Conservation (phyloP, 2,329 filamentous ascomycete genomes). For the Ascochyta clinopodiicola region DNA sequence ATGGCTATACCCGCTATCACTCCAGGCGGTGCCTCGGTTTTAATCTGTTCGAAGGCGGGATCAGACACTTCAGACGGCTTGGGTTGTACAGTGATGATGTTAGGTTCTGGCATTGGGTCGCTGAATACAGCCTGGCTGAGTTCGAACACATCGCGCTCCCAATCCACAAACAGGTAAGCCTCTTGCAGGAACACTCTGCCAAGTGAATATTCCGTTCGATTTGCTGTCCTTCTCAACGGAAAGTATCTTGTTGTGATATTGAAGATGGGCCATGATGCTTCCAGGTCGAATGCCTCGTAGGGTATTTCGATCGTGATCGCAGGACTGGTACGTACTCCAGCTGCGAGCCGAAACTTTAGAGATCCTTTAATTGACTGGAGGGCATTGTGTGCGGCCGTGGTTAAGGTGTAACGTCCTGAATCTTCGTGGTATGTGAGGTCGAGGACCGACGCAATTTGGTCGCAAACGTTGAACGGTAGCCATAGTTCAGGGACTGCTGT, state of each 20-base stretch:
- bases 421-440: slow-evolving; percentile 70
- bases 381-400: slow-evolving; percentile 61
- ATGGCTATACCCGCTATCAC: slow-evolving; percentile 55
- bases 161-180: slow-evolving; percentile 60
- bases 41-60: slow-evolving; percentile 25
- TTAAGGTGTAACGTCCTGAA: slow-evolving; percentile 69
- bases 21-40: slow-evolving; percentile 33
- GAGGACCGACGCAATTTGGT: slow-evolving; percentile 68
- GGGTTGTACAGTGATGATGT: slow-evolving; percentile 29
- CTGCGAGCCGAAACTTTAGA: slow-evolving; percentile 53
- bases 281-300: slow-evolving; percentile 57
- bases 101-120: slow-evolving; percentile 42
- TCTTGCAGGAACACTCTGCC: slow-evolving; percentile 75
- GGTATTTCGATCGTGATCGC: slow-evolving; percentile 54
- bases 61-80: slow-evolving; percentile 41
- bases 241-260: slow-evolving; percentile 71
- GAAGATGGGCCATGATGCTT: slow-evolving; percentile 58
- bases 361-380: slow-evolving; percentile 52
- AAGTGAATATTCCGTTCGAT: slow-evolving; percentile 64
- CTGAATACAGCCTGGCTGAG: slow-evolving; percentile 53
- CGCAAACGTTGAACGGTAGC: slow-evolving; percentile 62
- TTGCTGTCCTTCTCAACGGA: slow-evolving; percentile 63
- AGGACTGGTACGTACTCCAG: slow-evolving; percentile 39
- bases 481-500: slow-evolving; percentile 57
- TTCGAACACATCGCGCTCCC: slow-evolving; percentile 56